These are phyloP conservation scores for Mycena rosella DNA, from an alignment of 768 basidiomycete genomes.

Conservation along the genomic window DNA sequence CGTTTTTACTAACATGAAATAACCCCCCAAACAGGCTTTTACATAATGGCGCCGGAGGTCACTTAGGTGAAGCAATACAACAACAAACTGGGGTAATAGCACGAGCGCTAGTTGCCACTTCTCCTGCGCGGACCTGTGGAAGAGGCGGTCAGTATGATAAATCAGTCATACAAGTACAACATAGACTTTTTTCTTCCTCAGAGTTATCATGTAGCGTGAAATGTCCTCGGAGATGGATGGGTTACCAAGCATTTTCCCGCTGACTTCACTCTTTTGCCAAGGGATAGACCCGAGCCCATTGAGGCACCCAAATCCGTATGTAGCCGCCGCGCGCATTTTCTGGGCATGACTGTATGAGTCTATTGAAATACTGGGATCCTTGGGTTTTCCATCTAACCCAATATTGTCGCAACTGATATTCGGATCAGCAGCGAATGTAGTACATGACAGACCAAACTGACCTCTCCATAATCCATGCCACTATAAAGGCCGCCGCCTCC, in stretches of 20 bases:
- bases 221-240: conserved; percentile 45
- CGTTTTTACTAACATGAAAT: no score
- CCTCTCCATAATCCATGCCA: conserved; percentile 47
- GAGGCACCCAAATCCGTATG: conserved; percentile 45
- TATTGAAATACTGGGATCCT: conserved; percentile 22
- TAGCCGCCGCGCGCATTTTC: conserved; percentile 51
- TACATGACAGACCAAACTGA: conserved; percentile 12
- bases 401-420: conserved; percentile 44
- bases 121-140: conserved; percentile 38
- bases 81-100: conserved; percentile 43
- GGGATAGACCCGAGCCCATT: conserved; percentile 39
- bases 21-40: no score
- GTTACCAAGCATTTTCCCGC: conserved; percentile 44
- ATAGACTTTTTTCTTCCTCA: conserved; percentile 41
- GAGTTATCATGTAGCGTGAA: conserved; percentile 45
- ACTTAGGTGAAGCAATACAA: neutral
- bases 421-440: neutral
- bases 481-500: conserved; percentile 40
- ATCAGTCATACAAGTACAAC: neutral
- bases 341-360: conserved; percentile 50
- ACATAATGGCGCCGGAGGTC: no score
- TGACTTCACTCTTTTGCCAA: conserved; percentile 46
- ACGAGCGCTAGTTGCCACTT: conserved; percentile 41
- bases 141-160: neutral
- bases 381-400: conserved; percentile 40